Percentiles rank a stretch among this genome's conserved stretches.
These are phyloP conservation scores for Teunomyces aglyptinius DNA, from an alignment of 805 yeast species.

Conservation along the genomic window DNA sequence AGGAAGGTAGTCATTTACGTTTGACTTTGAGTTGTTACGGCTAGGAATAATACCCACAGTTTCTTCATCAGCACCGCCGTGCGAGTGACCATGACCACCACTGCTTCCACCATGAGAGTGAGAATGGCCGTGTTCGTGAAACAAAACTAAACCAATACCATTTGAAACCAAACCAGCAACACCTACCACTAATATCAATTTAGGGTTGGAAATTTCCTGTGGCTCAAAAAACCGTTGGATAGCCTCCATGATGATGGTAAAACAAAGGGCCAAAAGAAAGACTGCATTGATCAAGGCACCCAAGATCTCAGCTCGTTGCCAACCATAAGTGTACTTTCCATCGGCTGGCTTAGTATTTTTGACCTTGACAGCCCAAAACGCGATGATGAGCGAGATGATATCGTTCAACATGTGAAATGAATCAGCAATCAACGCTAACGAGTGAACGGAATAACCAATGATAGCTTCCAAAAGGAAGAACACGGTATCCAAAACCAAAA, in stretches of 20 bases:
- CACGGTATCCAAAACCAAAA: constrained; percentile 70
- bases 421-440: constrained; percentile 92
- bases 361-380: constrained; percentile 94
- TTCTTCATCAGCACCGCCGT: constrained; percentile 16
- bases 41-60: constrained; percentile 8
- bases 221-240: constrained; percentile 84
- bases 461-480: constrained; percentile 85
- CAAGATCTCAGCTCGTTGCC: constrained; percentile 96
- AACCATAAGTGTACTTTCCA: constrained; percentile 90
- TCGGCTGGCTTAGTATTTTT: constrained; percentile 81
- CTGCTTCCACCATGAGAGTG: constrained; percentile 48
- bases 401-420: constrained; percentile 98
- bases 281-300: constrained; percentile 96
- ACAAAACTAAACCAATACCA: constrained; percentile 75
- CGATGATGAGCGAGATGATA: constrained; percentile 82
- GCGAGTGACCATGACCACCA: constrained; percentile 36
- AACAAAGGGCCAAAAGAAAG: constrained; percentile 85
- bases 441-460: constrained; percentile 88
- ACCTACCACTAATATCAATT: constrained; percentile 79
- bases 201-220: constrained; percentile 76
- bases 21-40: constrained; percentile 22
- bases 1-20: constrained; percentile 43
- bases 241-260: constrained; percentile 90
- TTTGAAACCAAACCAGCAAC: constrained; percentile 79
- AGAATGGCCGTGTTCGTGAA: constrained; percentile 68